Percentiles rank a stretch among this genome's conserved stretches.
Evolutionary conservation across 176 grass and related monocot species (phyloP).

Genomic region (Oryza punctata): DNA sequence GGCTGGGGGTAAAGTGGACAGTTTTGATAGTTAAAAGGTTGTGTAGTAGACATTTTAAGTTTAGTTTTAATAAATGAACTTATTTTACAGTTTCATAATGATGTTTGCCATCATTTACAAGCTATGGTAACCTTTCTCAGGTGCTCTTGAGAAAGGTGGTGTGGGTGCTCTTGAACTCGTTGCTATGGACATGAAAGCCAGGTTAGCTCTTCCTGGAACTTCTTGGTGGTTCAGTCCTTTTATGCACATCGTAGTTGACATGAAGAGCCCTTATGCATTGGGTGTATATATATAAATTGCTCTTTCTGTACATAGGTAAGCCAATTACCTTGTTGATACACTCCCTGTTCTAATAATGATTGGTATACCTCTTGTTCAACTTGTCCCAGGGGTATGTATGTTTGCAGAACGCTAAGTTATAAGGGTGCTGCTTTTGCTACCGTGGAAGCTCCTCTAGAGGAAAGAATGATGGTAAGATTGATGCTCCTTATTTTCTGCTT

Average conservation of each 20-base stretch:
- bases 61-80: neutral
- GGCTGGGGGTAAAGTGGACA: neutral
- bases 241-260: slow-evolving; percentile 21
- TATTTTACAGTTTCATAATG: neutral
- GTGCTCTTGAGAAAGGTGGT: slow-evolving; percentile 97
- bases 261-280: neutral
- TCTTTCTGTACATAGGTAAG: neutral
- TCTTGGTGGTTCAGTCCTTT: neutral
- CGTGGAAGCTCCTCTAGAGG: slow-evolving; percentile 81
- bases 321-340: neutral
- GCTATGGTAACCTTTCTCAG: slow-evolving; percentile 42
- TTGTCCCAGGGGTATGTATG: slow-evolving; percentile 89
- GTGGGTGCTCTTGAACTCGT: slow-evolving; percentile 98
- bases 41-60: neutral
- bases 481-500: slow-evolving; percentile 9
- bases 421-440: slow-evolving; percentile 86
- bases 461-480: slow-evolving; percentile 87
- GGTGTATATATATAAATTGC: slow-evolving; percentile 17
- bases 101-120: neutral
- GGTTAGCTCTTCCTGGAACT: slow-evolving; percentile 50
- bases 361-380: slow-evolving; percentile 20
- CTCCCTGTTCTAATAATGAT: slow-evolving; percentile 17
- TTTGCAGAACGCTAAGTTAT: slow-evolving; percentile 94
- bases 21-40: neutral
- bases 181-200: slow-evolving; percentile 99